These are phyloP conservation scores for Cryptosporidium sp. DNA, from an alignment of 169 alveolate species.

Conservation along the genomic window DNA sequence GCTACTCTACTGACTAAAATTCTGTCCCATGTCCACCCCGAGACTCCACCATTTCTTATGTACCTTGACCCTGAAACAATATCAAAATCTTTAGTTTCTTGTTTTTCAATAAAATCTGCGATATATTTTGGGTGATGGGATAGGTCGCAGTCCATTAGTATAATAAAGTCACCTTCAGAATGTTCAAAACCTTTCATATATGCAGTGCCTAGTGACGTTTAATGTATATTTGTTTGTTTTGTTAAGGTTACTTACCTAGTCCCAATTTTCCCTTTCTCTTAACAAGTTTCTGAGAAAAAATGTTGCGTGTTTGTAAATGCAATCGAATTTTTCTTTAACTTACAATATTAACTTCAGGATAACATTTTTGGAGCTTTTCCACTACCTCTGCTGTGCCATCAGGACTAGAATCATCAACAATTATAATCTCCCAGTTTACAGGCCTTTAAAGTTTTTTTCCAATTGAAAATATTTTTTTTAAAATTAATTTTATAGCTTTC, in stretches of 20 bases:
- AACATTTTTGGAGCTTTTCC: constrained; percentile 86
- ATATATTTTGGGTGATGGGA: constrained; percentile 97
- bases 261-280: constrained; percentile 95
- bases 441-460: constrained; percentile 64
- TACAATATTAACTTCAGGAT: constrained; percentile 86
- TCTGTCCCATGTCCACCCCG: constrained; percentile 95
- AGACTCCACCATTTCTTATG: constrained; percentile 94
- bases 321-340: constrained; percentile 3
- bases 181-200: constrained; percentile 93
- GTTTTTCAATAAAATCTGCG: constrained; percentile 90
- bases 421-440: constrained; percentile 90
- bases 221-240: constrained; percentile 88
- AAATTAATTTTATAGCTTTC: no score
- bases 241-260: constrained; percentile 82
- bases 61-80: constrained; percentile 97
- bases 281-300: constrained; percentile 81
- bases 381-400: constrained; percentile 94
- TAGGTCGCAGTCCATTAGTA: constrained; percentile 97
- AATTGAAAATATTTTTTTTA: not conserved
- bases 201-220: constrained; percentile 95
- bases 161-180: constrained; percentile 92
- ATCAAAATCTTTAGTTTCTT: constrained; percentile 90
- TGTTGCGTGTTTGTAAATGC: not conserved
- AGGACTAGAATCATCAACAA: constrained; percentile 96
- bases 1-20: constrained; percentile 94